Percentiles rank a stretch among this genome's conserved stretches.
phyloP scores from a whole-genome alignment of 2,329 filamentous ascomycete genomes.

The Coleophoma crateriformis region DNA sequence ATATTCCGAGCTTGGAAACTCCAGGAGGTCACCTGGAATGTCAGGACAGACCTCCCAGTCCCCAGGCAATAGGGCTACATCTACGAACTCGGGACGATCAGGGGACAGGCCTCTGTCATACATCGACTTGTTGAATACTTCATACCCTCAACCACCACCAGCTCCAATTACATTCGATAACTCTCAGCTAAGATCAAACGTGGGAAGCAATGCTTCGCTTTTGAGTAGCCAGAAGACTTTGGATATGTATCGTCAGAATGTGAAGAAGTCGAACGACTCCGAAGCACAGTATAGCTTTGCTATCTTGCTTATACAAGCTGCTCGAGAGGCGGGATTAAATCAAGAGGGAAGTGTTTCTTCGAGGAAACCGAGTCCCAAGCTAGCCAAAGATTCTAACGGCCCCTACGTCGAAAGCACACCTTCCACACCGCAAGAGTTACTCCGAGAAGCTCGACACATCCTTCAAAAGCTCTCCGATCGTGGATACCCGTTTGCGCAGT shows the following conservation, averaged over 20 bases:
- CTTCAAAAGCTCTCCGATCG: constrained; percentile 79
- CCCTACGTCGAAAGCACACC: constrained; percentile 39
- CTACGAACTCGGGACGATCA: constrained; percentile 22
- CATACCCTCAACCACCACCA: constrained; percentile 29
- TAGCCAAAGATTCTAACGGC: constrained; percentile 39
- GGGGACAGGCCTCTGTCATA: constrained; percentile 26
- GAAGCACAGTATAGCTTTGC: constrained; percentile 95
- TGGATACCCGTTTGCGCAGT: constrained; percentile 94
- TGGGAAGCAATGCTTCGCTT: constrained; percentile 87
- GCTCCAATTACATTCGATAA: constrained; percentile 60
- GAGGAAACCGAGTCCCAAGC: constrained; percentile 34
- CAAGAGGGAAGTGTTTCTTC: constrained; percentile 31
- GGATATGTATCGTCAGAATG: constrained; percentile 95
- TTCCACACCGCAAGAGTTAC: constrained; percentile 59
- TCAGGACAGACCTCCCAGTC: constrained; percentile 20
- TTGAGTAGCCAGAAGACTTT: constrained; percentile 89
- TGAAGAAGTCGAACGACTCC: constrained; percentile 92
- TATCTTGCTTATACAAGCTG: constrained; percentile 85
- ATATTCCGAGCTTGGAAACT: constrained; percentile 66
- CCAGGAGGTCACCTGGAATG: constrained; percentile 51
- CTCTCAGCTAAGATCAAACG: constrained; percentile 66
- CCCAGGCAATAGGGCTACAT: constrained; percentile 22
- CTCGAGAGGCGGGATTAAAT: constrained; percentile 67
- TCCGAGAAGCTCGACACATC: constrained; percentile 85
- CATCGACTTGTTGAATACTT: constrained; percentile 48